phyloP scores from a whole-genome alignment of 305 asterid genomes.

The Fraxinus greggii region DNA sequence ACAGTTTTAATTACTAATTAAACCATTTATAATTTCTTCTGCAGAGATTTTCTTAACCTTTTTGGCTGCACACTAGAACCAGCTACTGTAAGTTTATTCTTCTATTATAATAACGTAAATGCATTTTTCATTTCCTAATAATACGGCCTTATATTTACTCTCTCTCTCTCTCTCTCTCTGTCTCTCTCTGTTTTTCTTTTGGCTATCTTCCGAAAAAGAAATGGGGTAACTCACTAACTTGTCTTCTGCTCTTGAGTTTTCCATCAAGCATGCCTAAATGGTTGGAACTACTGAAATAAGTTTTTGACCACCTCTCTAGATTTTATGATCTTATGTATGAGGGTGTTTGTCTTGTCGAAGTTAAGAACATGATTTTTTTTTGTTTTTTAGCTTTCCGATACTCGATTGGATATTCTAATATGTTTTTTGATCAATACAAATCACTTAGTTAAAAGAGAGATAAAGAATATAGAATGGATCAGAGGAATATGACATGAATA shows the following conservation, averaged over 20 bases:
- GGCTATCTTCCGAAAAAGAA: neutral
- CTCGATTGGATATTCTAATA: neutral
- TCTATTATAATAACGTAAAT: neutral
- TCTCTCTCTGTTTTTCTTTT: too few relatives aligned
- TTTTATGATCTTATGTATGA: neutral
- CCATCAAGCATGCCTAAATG: neutral
- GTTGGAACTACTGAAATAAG: neutral
- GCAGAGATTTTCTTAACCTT: slow-evolving; percentile 66
- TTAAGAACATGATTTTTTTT: too few relatives aligned
- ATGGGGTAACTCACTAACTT: neutral
- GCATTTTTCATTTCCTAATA: slow-evolving; percentile 10
- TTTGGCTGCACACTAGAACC: slow-evolving; percentile 73
- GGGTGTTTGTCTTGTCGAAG: neutral
- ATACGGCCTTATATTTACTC: neutral
- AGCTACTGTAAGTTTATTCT: slow-evolving; percentile 56
- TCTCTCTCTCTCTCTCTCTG: too few relatives aligned
- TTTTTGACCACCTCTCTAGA: neutral
- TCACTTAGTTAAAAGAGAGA: neutral
- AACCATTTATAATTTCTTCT: slow-evolving; percentile 25
- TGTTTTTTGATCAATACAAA: neutral
- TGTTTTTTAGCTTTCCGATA: neutral
- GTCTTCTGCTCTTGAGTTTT: neutral
- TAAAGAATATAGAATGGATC: neutral
- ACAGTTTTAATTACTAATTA: neutral
- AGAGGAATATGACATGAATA: neutral